These are phyloP conservation scores for Spinacia oleracea DNA, from an alignment of 179 eudicot species.

Conservation along the genomic window DNA sequence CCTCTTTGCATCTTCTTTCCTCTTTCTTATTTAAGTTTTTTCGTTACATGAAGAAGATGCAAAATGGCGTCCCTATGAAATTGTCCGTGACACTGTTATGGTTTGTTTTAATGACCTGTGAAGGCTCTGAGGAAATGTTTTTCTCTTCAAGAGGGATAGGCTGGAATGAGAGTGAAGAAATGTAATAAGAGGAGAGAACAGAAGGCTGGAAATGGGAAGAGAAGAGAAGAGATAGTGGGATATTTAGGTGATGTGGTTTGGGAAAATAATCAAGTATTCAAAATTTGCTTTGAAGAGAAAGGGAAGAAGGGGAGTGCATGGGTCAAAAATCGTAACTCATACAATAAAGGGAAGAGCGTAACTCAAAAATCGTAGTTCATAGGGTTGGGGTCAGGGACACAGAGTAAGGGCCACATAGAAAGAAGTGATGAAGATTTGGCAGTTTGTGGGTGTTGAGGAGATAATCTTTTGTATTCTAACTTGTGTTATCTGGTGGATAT, in stretches of 20 bases:
- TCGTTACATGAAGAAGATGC: background rate
- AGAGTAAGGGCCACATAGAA: background rate
- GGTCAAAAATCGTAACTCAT: background rate
- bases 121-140: background rate
- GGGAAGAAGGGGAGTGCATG: background rate
- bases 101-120: background rate
- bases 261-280: background rate
- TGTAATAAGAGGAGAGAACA: background rate
- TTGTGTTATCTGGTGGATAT: background rate
- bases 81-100: background rate
- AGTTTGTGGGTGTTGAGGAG: background rate
- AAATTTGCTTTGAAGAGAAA: background rate
- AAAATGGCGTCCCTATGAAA: background rate
- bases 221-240: background rate
- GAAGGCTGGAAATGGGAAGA: background rate
- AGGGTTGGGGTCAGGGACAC: background rate
- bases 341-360: background rate
- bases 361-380: background rate
- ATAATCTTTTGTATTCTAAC: background rate
- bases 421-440: background rate
- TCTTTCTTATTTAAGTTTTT: background rate
- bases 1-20: too few relatives aligned
- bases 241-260: background rate
- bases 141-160: background rate
- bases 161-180: too few relatives aligned